These are phyloP conservation scores for Lipomyces japonicus DNA, from an alignment of 805 yeast species.

Conservation along the genomic window DNA sequence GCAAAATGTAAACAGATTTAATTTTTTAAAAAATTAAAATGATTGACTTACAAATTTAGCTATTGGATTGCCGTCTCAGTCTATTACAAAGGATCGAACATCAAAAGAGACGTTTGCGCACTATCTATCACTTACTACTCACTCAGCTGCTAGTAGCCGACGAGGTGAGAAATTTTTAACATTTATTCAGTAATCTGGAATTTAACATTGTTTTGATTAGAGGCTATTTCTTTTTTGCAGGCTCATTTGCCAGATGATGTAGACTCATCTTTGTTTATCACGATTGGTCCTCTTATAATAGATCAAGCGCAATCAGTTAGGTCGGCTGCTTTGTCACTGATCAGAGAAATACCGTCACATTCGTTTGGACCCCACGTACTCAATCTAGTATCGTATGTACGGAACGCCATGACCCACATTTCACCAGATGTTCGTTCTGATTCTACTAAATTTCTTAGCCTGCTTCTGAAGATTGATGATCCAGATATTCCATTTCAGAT, in stretches of 20 bases:
- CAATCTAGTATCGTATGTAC: slow-evolving; percentile 59
- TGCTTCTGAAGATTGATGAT: slow-evolving; percentile 47
- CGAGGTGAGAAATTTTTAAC: slow-evolving; percentile 42
- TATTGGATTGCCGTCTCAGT: slow-evolving; percentile 43
- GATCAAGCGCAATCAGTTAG: slow-evolving; percentile 70
- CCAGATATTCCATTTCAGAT: slow-evolving; percentile 44
- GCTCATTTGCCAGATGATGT: slow-evolving; percentile 13
- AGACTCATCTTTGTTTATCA: slow-evolving; percentile 49
- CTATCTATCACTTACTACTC: slow-evolving; percentile 65
- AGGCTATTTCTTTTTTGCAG: slow-evolving; percentile 54
- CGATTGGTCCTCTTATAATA: slow-evolving; percentile 58
- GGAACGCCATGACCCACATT: slow-evolving; percentile 92
- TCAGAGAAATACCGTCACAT: slow-evolving; percentile 29
- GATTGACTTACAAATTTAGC: slow-evolving; percentile 20
- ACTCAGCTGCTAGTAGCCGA: slow-evolving; percentile 66
- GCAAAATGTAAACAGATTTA: slow-evolving; percentile 45
- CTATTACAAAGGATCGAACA: slow-evolving; percentile 31
- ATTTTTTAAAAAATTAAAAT: no score
- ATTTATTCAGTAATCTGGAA: not conserved
- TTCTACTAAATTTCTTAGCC: slow-evolving; percentile 62
- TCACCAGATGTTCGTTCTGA: slow-evolving; percentile 70
- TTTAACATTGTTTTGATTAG: not conserved
- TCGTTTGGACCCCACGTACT: slow-evolving; percentile 37
- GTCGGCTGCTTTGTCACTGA: slow-evolving; percentile 48
- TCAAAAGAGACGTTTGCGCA: slow-evolving; percentile 42